Evolutionary conservation across 139 green algal genomes (phyloP), one percentile per base, ranked within the genome.

Genomic region (Volvox reticuliferus): DNA sequence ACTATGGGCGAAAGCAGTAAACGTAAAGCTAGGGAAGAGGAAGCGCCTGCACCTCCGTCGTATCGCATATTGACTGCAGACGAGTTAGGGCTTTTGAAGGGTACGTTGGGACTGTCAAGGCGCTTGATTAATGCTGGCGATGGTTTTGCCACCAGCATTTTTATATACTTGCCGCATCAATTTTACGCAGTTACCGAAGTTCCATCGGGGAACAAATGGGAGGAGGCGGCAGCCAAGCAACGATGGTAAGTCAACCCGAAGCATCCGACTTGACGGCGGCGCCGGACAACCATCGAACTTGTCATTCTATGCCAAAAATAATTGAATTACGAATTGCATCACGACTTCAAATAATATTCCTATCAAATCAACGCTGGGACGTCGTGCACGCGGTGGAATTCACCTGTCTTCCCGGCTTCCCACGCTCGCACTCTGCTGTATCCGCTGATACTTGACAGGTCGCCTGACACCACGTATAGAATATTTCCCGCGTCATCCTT

Each of bases 31-130:
- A 22, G 50, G 14, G 12, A 76, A n/a, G 73, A 90, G 21, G 73
- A 81, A 2, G 26, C 28, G 21, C 44, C 86, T 73, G 69, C 44
- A 5, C 69, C 69, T 67, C 85, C 85, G 9, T 90, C 86, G 5
- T 69, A 90, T 63, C 44, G 86, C 21, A 37, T 90, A 63, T 33
- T 90, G 2, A 63, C 86, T 0, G 55, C 86, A n/a, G 86, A 90
- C 67, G 86, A 90, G 16, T 16, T 90, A 18, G 86, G 86, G 6
- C 20, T 83, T 14, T n/a, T 90, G 12, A 90, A 90, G 26, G 73
- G 86, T 90, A 33, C 30, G 35, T 35, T 36, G 28, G 61, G n/a
- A 26, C 32, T 12, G 14, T 19, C 9, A 24, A 19, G 9, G 24
- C n/a, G n/a, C n/a, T n/a, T n/a, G 73, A 35, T 55, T 55, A 55